Conservation (phyloP, 2,329 filamentous ascomycete genomes). For the Emergomyces orientalis region DNA sequence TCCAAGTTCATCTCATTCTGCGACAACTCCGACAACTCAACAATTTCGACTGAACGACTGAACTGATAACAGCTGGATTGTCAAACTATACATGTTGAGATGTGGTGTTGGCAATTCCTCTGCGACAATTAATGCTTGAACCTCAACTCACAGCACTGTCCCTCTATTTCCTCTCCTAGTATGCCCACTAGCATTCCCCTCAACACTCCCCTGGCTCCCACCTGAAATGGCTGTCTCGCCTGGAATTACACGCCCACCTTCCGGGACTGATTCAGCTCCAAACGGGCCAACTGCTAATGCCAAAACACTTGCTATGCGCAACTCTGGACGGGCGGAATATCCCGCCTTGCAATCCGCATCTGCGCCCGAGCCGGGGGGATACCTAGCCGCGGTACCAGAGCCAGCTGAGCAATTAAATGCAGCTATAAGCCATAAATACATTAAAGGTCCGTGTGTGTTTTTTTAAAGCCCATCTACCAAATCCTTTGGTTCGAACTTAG, state of each 20-base stretch:
- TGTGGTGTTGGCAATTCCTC: not conserved
- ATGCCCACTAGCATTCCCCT: too few species aligned
- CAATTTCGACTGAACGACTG: too few species aligned
- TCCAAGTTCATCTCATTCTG: too few species aligned
- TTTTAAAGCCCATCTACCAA: too few species aligned
- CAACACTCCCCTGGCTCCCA: not conserved
- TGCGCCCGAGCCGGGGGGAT: not conserved
- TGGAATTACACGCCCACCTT: slow-evolving; percentile 31
- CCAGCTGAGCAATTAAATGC: slow-evolving; percentile 70
- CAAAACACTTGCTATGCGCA: slow-evolving; percentile 28
- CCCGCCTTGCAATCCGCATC: not conserved
- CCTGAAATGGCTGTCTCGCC: slow-evolving; percentile 36
- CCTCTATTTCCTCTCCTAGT: too few species aligned
- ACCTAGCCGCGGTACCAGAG: slow-evolving; percentile 28
- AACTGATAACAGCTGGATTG: too few species aligned
- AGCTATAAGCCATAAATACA: slow-evolving; percentile 75
- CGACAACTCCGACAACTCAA: not conserved
- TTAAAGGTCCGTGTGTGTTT: slow-evolving; percentile 56
- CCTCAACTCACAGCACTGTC: too few species aligned
- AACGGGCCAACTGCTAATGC: slow-evolving; percentile 26
- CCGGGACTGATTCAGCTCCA: slow-evolving; percentile 23
- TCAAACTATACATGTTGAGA: not conserved
- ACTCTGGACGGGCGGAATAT: slow-evolving; percentile 15
- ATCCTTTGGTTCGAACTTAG: not conserved
- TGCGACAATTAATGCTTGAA: too few species aligned